Evolutionary conservation across 1,284 basidiomycete species (phyloP).

Genomic region (Spongispora temasekensis): DNA sequence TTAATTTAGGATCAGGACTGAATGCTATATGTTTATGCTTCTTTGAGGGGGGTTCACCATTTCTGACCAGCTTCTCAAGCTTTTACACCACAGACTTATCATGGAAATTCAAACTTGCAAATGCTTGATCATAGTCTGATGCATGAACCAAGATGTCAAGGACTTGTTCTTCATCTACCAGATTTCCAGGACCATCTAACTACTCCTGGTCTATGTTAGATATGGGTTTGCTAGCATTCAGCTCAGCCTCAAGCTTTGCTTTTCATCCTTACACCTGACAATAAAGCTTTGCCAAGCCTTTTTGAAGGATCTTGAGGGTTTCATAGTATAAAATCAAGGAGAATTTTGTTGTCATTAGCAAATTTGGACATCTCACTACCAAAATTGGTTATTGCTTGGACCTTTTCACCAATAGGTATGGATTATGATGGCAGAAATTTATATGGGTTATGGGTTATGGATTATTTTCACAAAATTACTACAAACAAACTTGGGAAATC

Average conservation of each 20-base stretch:
- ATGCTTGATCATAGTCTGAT: conserved; percentile 5
- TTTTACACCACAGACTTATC: conserved; percentile 7
- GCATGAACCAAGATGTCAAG: conserved; percentile 4
- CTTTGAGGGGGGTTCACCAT: background rate
- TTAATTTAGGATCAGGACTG: too few relatives aligned
- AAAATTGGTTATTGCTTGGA: too few relatives aligned
- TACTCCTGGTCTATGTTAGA: conserved; percentile 9
- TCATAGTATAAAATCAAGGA: conserved; percentile 2
- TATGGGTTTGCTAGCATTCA: conserved; percentile 1
- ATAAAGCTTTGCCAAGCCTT: conserved; percentile 3
- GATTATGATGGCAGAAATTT: conserved; percentile 1
- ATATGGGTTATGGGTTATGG: conserved; percentile 12
- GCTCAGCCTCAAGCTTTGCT: background rate
- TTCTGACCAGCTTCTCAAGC: background rate
- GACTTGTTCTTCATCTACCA: conserved; percentile 9
- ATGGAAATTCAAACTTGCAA: background rate
- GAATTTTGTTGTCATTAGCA: background rate
- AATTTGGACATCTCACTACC: too few relatives aligned
- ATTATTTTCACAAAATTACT: conserved; percentile 3
- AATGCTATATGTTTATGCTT: too few relatives aligned
- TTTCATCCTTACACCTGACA: background rate
- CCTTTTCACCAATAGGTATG: background rate
- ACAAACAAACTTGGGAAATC: conserved; percentile 8
- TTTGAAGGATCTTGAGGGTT: conserved; percentile 9
- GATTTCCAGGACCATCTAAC: conserved; percentile 11